Conservation (phyloP, 225 moss, liverwort and hornwort species). For the Rhytidiadelphus loreus region DNA sequence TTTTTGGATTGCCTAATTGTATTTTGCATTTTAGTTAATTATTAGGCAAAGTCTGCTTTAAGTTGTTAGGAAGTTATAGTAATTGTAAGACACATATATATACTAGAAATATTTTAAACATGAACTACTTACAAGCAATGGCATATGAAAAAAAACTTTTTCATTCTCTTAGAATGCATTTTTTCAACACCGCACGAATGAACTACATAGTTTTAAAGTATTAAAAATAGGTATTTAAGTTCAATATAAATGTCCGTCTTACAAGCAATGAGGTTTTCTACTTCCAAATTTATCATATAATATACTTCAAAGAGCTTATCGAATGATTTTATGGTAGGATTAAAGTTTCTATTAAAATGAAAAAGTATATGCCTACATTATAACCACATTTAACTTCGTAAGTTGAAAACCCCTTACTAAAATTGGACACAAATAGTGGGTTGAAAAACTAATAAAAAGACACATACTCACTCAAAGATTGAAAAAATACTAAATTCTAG, state of each 20-base stretch:
- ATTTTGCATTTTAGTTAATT: too few relatives aligned
- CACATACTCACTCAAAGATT: background rate
- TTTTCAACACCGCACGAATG: too few relatives aligned
- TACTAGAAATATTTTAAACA: background rate
- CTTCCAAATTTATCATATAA: background rate
- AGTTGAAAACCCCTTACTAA: background rate
- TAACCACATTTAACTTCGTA: background rate
- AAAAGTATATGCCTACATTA: background rate
- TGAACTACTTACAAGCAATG: too few relatives aligned
- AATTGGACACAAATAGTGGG: background rate
- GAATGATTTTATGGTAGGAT: rapidly evolving
- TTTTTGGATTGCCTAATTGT: too few relatives aligned
- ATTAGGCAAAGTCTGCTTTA: too few relatives aligned
- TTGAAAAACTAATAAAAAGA: background rate
- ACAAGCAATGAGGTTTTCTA: background rate
- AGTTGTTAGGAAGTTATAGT: too few relatives aligned
- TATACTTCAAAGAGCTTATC: background rate
- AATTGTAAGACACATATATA: background rate
- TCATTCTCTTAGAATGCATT: too few relatives aligned
- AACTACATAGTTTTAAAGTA: too few relatives aligned
- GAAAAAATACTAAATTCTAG: background rate
- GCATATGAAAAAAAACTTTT: background rate
- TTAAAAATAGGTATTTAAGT: too few relatives aligned
- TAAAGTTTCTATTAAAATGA: background rate
- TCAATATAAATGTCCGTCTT: background rate